These are phyloP conservation scores for Xylogone sp. DNA, from an alignment of 2,329 filamentous ascomycete species.

Conservation along the genomic window DNA sequence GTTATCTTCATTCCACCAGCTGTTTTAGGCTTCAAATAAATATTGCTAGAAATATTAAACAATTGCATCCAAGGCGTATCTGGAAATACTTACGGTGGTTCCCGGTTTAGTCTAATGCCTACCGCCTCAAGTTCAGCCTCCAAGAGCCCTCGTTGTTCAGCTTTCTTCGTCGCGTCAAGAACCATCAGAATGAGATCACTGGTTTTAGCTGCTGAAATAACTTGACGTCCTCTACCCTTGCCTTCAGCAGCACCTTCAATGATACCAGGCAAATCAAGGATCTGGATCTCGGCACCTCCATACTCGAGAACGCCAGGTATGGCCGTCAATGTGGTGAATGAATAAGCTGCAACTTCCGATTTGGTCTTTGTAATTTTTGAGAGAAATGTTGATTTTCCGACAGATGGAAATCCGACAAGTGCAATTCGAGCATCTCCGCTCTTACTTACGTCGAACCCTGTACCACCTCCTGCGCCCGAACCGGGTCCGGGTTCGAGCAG, in stretches of 20 bases:
- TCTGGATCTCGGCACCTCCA: constrained; percentile 95
- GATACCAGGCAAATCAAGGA: constrained; percentile 95
- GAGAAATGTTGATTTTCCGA: constrained; percentile 98
- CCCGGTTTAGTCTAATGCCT: constrained; percentile 86
- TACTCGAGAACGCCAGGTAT: constrained; percentile 98
- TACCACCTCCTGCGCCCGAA: constrained; percentile 70
- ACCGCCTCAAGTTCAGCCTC: constrained; percentile 94
- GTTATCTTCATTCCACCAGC: constrained; percentile 99
- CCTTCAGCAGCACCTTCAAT: constrained; percentile 96
- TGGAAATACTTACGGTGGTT: constrained; percentile 67
- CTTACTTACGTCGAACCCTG: constrained; percentile 93
- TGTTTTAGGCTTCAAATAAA: constrained; percentile 94
- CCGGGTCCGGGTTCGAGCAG: constrained; percentile 86
- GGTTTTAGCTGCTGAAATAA: constrained; percentile 97
- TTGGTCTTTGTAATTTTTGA: constrained; percentile 98
- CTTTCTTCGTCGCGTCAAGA: constrained; percentile 92
- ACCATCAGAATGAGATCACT: constrained; percentile 97
- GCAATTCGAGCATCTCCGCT: constrained; percentile 95
- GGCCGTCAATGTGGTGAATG: constrained; percentile 95
- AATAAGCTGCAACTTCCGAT: constrained; percentile 91
- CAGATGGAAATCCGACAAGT: constrained; percentile 96
- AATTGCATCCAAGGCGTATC: not conserved
- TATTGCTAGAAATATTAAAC: constrained; percentile 59
- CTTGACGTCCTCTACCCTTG: constrained; percentile 91
- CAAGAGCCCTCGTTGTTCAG: constrained; percentile 83